Evolutionary conservation across 805 yeast species (phyloP).

Genomic region (Zygotorulaspora danielsina): DNA sequence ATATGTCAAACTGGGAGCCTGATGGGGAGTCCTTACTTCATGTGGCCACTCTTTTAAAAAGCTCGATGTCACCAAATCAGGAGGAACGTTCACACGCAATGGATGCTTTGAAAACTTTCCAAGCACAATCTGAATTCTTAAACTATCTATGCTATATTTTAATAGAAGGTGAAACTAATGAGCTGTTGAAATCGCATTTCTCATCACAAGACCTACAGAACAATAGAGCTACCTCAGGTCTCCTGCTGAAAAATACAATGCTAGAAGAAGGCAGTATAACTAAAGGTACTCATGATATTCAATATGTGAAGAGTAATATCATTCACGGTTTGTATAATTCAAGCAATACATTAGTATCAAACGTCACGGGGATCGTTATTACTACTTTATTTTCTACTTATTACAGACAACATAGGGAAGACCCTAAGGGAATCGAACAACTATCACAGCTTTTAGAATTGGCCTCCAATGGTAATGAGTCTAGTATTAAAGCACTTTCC

Average conservation of each 20-base stretch:
- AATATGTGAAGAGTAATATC: slow-evolving; percentile 43
- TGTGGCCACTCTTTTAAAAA: slow-evolving; percentile 59
- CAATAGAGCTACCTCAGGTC: slow-evolving; percentile 79
- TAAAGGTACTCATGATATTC: slow-evolving; percentile 34
- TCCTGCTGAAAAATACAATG: slow-evolving; percentile 75
- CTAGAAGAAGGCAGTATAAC: slow-evolving; percentile 38
- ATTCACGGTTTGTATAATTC: slow-evolving; percentile 38
- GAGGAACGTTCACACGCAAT: slow-evolving; percentile 61
- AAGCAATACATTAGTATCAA: slow-evolving; percentile 52
- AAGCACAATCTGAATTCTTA: slow-evolving; percentile 68
- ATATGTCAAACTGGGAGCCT: slow-evolving; percentile 59
- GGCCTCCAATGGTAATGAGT: slow-evolving; percentile 44
- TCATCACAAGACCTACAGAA: slow-evolving; percentile 24
- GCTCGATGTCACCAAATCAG: slow-evolving; percentile 62
- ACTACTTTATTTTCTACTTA: slow-evolving; percentile 67
- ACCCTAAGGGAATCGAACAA: slow-evolving; percentile 54
- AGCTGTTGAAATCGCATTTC: slow-evolving; percentile 35
- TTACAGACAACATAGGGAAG: slow-evolving; percentile 36
- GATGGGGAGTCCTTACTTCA: slow-evolving; percentile 58
- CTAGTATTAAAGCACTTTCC: slow-evolving; percentile 62
- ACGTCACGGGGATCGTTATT: slow-evolving; percentile 86
- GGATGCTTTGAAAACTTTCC: slow-evolving; percentile 66
- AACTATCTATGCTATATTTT: slow-evolving; percentile 73
- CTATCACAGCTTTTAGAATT: slow-evolving; percentile 65
- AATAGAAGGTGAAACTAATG: slow-evolving; percentile 47